phyloP scores from a whole-genome alignment of 2,329 filamentous ascomycete genomes.

The Phaeomoniella chlamydospora region DNA sequence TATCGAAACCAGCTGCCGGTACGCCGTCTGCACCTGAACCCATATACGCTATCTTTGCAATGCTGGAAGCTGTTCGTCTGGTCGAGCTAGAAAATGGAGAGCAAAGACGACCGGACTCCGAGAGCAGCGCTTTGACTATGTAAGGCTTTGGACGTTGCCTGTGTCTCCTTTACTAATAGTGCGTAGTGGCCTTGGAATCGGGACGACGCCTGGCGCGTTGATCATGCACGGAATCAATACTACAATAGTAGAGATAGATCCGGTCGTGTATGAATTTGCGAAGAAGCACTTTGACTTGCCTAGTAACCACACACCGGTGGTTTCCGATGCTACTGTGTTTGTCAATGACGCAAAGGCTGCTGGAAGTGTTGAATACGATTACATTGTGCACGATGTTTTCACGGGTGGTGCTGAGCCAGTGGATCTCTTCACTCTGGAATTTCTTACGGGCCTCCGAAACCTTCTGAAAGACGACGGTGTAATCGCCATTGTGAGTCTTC shows the following conservation, averaged over 20 bases:
- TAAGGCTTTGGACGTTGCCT: constrained; percentile 27
- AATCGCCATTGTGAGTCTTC: constrained; percentile 77
- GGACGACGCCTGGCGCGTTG: constrained; percentile 76
- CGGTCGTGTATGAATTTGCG: constrained; percentile 73
- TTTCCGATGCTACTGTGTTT: constrained; percentile 69
- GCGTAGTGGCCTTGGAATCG: constrained; percentile 70
- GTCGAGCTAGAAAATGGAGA: constrained; percentile 40
- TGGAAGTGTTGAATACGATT: constrained; percentile 51
- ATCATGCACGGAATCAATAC: constrained; percentile 82
- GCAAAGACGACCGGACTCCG: constrained; percentile 33
- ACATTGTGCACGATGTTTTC: constrained; percentile 94
- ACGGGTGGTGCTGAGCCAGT: constrained; percentile 90
- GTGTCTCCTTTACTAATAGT: constrained; percentile 9
- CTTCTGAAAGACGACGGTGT: constrained; percentile 67
- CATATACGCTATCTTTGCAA: constrained; percentile 90
- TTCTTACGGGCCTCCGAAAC: constrained; percentile 54
- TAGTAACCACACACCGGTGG: constrained; percentile 60
- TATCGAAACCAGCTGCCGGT: constrained; percentile 32
- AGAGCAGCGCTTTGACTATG: constrained; percentile 75
- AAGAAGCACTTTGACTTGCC: constrained; percentile 69
- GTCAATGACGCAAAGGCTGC: constrained; percentile 32
- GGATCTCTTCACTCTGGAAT: constrained; percentile 73
- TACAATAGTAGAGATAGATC: constrained; percentile 90
- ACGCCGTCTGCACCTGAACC: constrained; percentile 54
- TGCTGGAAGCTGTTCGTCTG: constrained; percentile 81